Evolutionary conservation across 495 filamentous ascomycete species (phyloP), one percentile per base, ranked within the genome.

Genomic region (Pyrenopolyporus hunteri): DNA sequence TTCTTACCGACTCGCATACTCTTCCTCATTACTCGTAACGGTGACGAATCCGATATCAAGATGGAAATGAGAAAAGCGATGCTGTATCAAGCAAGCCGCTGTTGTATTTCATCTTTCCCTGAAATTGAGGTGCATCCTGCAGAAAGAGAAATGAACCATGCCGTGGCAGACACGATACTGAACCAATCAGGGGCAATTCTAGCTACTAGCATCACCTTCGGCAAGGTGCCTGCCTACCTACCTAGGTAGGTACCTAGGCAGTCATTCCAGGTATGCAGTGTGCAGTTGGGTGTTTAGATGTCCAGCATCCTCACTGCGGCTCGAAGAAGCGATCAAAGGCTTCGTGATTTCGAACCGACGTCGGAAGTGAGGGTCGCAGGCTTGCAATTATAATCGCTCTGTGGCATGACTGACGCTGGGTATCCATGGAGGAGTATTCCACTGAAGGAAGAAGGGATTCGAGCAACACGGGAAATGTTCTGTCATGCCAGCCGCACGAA

Each of bases 381-480:
- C 67, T 55, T 78, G 77, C 77, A 80, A 81, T 80, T 73, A 59
- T 77, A 57, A 67, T 78, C 64, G 8, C 43, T 81, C 78, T 81
- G 70, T 62, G 72, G 72, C 73, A 76, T 71, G 66, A 76, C 72
- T 78, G 76, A 79, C 77, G 73, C 78, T 71, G 61, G 64, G 57
- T 56, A 59, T 74, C 74, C 74, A 77, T 72, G 43, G 66, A 48
- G 23, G 42, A 59, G 16, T 63, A 60, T 66, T 69, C 63, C 64
- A 63, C 59, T 52, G 60, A 60, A 59, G 57, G 70, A 71, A 67
- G 56, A 52, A 37, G 48, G 76, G 70, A 74, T 62, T 56, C 66
- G 70, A 76, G 77, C 77, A 80, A 80, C 75, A 77, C 77, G 73
- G 77, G 76, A 64, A 74, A 72, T 73, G 69, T 74, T 61, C 50